These are phyloP conservation scores for Huiozyma sinensis DNA, from an alignment of 805 yeast genomes.

Conservation along the genomic window DNA sequence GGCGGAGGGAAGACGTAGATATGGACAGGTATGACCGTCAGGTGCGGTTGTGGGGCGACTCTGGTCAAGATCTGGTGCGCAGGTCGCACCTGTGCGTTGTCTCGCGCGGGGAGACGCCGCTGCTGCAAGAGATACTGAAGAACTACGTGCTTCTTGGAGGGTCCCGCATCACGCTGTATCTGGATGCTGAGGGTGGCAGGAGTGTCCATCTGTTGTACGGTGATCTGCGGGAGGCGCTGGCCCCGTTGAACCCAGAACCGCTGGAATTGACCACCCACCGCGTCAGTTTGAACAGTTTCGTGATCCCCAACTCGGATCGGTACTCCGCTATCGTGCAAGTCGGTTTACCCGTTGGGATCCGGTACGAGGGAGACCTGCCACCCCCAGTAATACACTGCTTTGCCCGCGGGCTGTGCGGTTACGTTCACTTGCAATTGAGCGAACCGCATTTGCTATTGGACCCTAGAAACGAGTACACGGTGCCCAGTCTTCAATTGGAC, in stretches of 20 bases:
- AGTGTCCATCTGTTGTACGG: slow-evolving; percentile 1
- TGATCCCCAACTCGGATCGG: no score
- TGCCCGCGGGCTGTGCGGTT: slow-evolving; percentile 58
- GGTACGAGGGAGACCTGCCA: slow-evolving; percentile 10
- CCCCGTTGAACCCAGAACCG: background rate
- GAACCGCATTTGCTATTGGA: slow-evolving; percentile 60
- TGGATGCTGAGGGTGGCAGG: background rate
- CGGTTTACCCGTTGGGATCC: background rate
- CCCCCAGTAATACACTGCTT: slow-evolving; percentile 47
- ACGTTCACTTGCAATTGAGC: slow-evolving; percentile 38
- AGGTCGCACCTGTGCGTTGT: slow-evolving; percentile 46
- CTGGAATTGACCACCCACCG: background rate
- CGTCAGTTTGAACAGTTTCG: no score
- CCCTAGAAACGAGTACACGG: slow-evolving; percentile 47
- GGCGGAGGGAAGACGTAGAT: background rate
- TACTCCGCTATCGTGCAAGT: background rate
- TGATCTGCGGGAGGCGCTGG: background rate
- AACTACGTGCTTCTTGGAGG: slow-evolving; percentile 70
- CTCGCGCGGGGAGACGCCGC: slow-evolving; percentile 44
- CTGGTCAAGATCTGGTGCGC: slow-evolving; percentile 59
- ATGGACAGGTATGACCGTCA: slow-evolving; percentile 71
- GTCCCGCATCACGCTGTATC: slow-evolving; percentile 35
- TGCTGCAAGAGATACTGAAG: slow-evolving; percentile 62
- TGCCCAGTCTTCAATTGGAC: slow-evolving; percentile 57
- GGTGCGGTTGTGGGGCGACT: slow-evolving; percentile 71